Evolutionary conservation across 2,329 filamentous ascomycete genomes (phyloP).

Genomic region (Pyricularia sp.): DNA sequence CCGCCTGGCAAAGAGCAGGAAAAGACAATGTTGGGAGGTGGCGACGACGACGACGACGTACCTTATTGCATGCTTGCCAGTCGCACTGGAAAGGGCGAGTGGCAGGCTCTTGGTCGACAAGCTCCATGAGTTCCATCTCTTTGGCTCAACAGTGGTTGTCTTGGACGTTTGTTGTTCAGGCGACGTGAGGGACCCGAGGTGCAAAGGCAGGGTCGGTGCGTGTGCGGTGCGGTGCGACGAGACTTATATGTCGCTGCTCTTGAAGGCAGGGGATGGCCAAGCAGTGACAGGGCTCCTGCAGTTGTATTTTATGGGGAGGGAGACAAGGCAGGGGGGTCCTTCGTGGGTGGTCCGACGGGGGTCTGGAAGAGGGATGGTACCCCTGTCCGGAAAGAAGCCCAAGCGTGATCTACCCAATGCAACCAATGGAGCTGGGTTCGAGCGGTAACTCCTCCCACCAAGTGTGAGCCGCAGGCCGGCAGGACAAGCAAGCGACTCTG

Average conservation of each 20-base stretch:
- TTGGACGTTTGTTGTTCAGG: slow-evolving; percentile 7
- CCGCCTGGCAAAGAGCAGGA: not conserved
- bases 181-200: slow-evolving; percentile 4
- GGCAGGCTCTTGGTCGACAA: slow-evolving; percentile 54
- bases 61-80: slow-evolving; percentile 54
- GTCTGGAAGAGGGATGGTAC: slow-evolving; percentile 16
- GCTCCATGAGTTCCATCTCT: slow-evolving; percentile 54
- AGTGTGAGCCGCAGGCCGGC: slow-evolving; percentile 2
- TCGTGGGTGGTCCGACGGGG: slow-evolving; percentile 17
- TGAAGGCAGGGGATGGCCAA: slow-evolving; percentile 1
- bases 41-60: slow-evolving; percentile 21
- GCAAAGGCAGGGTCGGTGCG: slow-evolving; percentile 6
- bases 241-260: slow-evolving; percentile 1
- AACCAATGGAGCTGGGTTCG: slow-evolving; percentile 23
- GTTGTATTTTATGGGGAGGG: slow-evolving; percentile 9
- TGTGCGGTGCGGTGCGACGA: slow-evolving; percentile 3
- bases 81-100: slow-evolving; percentile 55
- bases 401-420: slow-evolving; percentile 27
- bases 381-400: slow-evolving; percentile 22
- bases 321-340: slow-evolving; percentile 13
- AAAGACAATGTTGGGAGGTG: slow-evolving; percentile 4
- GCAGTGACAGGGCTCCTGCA: slow-evolving; percentile 9
- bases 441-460: slow-evolving; percentile 12
- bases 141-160: slow-evolving; percentile 11
- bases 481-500: not conserved